phyloP scores from a whole-genome alignment of 192 early-diverging fungal genomes.

The Coemansia sp. region DNA sequence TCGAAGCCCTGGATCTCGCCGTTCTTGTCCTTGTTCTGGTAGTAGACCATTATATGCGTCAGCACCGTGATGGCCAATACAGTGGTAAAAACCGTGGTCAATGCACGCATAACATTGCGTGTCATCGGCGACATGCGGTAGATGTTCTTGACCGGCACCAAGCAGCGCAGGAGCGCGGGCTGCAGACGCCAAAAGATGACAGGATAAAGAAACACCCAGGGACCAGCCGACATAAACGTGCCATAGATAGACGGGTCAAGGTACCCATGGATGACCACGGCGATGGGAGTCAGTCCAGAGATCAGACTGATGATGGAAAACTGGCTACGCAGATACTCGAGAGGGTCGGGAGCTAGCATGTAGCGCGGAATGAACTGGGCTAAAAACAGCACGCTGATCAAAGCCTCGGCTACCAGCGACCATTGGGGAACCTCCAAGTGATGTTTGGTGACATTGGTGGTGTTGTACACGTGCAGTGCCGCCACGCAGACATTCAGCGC shows the following conservation, averaged over 20 bases:
- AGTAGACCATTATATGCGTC: conserved; percentile 62
- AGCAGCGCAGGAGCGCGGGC: conserved; percentile 54
- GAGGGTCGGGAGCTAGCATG: conserved; percentile 56
- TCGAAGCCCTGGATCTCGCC: conserved; percentile 50
- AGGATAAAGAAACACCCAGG: conserved; percentile 56
- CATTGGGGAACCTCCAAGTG: conserved; percentile 48
- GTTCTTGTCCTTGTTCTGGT: conserved; percentile 53
- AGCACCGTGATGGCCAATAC: conserved; percentile 68
- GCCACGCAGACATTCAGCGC: conserved; percentile 50
- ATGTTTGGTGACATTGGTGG: conserved; percentile 40
- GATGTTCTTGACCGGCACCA: conserved; percentile 64
- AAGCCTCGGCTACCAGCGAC: conserved; percentile 42
- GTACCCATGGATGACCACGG: conserved; percentile 35
- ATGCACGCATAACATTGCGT: conserved; percentile 59
- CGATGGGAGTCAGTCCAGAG: conserved; percentile 55
- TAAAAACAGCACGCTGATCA: conserved; percentile 49
- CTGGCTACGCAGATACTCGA: conserved; percentile 40
- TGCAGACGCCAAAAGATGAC: conserved; percentile 67
- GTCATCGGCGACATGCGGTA: conserved; percentile 56
- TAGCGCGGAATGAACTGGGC: conserved; percentile 61
- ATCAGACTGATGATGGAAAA: conserved; percentile 58
- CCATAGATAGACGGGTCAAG: conserved; percentile 34
- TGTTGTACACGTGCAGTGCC: conserved; percentile 53
- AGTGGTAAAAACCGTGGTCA: conserved; percentile 63
- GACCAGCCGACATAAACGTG: conserved; percentile 62